A percentile compares a stretch with the other conserved stretches of the same genome.
These are phyloP conservation scores for Penicillium argentinense DNA, from an alignment of 495 filamentous ascomycete species.

Conservation along the genomic window DNA sequence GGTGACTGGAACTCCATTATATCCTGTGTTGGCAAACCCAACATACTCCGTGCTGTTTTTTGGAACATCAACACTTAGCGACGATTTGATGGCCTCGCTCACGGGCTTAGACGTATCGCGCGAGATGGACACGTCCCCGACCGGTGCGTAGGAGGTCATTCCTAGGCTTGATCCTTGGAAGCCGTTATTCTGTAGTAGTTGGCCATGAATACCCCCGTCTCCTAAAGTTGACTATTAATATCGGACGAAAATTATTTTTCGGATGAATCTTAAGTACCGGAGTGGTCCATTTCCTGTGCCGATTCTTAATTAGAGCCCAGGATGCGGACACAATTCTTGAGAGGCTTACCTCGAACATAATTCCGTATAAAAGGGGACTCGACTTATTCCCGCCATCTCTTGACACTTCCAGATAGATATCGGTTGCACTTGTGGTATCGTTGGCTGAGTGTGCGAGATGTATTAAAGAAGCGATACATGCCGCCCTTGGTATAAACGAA, in stretches of 20 bases:
- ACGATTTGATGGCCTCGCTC: slow-evolving; percentile 53
- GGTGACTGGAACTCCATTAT: slow-evolving; percentile 58
- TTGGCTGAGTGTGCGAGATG: neutral
- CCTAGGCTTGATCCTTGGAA: slow-evolving; percentile 57
- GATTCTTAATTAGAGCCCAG: too few relatives aligned
- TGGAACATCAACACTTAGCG: slow-evolving; percentile 53
- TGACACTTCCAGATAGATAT: slow-evolving; percentile 22
- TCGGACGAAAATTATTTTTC: neutral
- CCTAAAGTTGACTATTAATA: slow-evolving; percentile 12
- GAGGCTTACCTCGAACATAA: slow-evolving; percentile 56
- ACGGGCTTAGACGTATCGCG: slow-evolving; percentile 53
- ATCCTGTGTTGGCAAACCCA: slow-evolving; percentile 60
- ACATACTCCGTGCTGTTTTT: slow-evolving; percentile 36
- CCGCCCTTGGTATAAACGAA: too few relatives aligned
- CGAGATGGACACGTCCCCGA: slow-evolving; percentile 50
- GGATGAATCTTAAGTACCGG: slow-evolving; percentile 43
- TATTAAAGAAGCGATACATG: neutral
- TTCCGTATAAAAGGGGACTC: slow-evolving; percentile 55
- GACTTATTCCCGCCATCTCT: slow-evolving; percentile 53
- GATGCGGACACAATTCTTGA: neutral
- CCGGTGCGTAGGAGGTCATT: slow-evolving; percentile 54
- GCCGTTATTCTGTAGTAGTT: slow-evolving; percentile 72
- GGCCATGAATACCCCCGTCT: slow-evolving; percentile 75
- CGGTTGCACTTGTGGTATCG: neutral
- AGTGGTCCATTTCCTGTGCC: slow-evolving; percentile 67